Base-by-base conservation (phyloP, 2,329 filamentous ascomycete species). In the Cryoendolithus antarcticus region DNA sequence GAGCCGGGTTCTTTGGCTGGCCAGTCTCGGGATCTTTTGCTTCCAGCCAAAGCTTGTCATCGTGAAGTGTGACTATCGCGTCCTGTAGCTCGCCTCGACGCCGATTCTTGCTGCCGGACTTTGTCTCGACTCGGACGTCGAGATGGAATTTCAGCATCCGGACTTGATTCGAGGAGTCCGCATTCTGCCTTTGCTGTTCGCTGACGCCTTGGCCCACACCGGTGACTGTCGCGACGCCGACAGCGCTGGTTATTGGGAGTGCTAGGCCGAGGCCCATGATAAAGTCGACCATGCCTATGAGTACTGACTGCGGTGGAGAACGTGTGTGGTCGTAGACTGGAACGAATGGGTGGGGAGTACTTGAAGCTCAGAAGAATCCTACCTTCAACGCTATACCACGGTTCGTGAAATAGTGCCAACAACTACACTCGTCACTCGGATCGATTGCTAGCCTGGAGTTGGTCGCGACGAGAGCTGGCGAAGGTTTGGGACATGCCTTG, bases 71-170 rank as follows among this genome's bases (percentile, higher is more conserved):
- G 1, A 71, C 51, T 32, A 65, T 66, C 1, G 58, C 57, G 21
- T 61, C 55, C 42, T 69, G 50, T 2, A 71, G 51, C 34, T 64
- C 57, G 6, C 59, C 57, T 3, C 50, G 52, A 43, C 60, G 59
- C 39, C 51, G 43, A 37, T 52, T 49, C 28, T 41, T 33, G 21
- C 24, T 24, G 35, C 44, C 40, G 24, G 35, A 38, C 30, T 38
- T 54, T 46, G 39, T 58, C 42, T 63, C 62, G 50, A 67, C 63
- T 36, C 55, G 58, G 29, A 66, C 62, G 33, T 69, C 61, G 33
- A 70, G 52, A 44, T 67, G 65, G 53, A 71, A 72, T 39, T 71
- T 71, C 39, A 65, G 61, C 65, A 70, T 69, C 30, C 66, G 68
- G 34, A 61, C 62, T 38, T 68, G 61, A 47, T 67, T 67, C 12